phyloP scores from a whole-genome alignment of 2,329 filamentous ascomycete genomes.

The Aspergillus sp. region DNA sequence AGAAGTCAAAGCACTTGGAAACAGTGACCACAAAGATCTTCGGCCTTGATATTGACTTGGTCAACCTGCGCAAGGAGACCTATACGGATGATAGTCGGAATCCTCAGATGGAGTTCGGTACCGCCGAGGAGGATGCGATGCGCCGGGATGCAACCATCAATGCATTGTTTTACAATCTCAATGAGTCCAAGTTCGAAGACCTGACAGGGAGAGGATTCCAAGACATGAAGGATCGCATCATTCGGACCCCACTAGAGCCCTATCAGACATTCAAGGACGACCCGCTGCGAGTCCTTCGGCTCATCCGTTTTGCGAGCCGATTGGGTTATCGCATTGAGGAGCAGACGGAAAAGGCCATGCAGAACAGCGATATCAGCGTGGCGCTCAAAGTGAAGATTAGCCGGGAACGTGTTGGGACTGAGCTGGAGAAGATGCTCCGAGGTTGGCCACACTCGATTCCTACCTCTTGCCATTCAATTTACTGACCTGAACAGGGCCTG shows the following conservation, averaged over 20 bases:
- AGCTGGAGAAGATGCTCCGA: conserved; percentile 88
- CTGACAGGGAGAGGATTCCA: conserved; percentile 71
- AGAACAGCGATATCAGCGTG: conserved; percentile 70
- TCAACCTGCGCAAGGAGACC: conserved; percentile 89
- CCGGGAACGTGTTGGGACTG: conserved; percentile 80
- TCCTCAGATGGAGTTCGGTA: conserved; percentile 90
- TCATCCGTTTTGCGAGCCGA: conserved; percentile 87
- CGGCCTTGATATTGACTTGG: conserved; percentile 86
- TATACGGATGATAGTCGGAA: conserved; percentile 88
- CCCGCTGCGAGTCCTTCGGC: conserved; percentile 78
- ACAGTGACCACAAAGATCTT: conserved; percentile 85
- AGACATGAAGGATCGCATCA: conserved; percentile 70
- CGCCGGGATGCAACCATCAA: conserved; percentile 93
- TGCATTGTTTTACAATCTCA: conserved; percentile 91
- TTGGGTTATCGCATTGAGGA: conserved; percentile 76
- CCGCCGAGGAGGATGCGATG: conserved; percentile 82
- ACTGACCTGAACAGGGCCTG: conserved; percentile 29
- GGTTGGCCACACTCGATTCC: conserved; percentile 44
- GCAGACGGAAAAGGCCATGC: conserved; percentile 71
- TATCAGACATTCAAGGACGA: conserved; percentile 94
- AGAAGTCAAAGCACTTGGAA: conserved; percentile 95
- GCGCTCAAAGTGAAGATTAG: conserved; percentile 87
- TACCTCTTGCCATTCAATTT: not conserved
- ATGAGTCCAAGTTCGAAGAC: conserved; percentile 77
- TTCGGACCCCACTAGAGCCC: conserved; percentile 83